Evolutionary conservation across 2,329 filamentous ascomycete genomes (phyloP), one percentile per base, ranked within the genome.

Genomic region (Hirsutella thompsonii): DNA sequence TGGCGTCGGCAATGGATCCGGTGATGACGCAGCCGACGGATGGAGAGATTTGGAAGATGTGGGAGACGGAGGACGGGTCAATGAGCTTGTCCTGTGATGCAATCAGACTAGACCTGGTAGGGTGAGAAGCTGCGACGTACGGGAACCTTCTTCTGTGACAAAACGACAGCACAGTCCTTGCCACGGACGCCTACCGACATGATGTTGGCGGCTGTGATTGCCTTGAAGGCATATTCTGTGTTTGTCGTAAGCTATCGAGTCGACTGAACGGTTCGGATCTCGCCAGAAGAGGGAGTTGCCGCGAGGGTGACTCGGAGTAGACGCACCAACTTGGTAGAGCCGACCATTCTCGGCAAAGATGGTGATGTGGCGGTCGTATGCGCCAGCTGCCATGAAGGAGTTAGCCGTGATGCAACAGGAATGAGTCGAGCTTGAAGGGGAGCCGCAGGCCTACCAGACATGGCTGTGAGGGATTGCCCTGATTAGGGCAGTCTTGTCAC

Each of bases 151-250:
- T 98, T 98, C 70, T 98, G 92, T 47, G 92, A 96, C 61, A 98
- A 71, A 40, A 98, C 86, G 36, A 98, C 92, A 28, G 92, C 92
- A 58, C 90, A 96, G 69, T 92, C 79, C 75, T 98, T 98, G 65
- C 92, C 92, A 60, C 88, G 78, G 52, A 98, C 79, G 54, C 92
- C 92, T 63, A 98, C 78, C 46, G 92, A 92, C 74, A 94, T 98
- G 70, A 98, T 96, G 67, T 96, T 96, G 53, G 92, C 92, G 46
- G 92, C 90, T 53, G 92, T 98, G 68, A 98, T 98, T 44, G 92
- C 92, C 73, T 98, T 98, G 81, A 98, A 98, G 55, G 92, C 92
- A 90, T 98, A 98, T 76, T 98, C 92, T 96, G 61, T 54, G 40
- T 32, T n/a, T n/a, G n/a, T 20, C 4, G 13, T 36, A 42, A 18